Percentiles rank a stretch among this genome's conserved stretches.
phyloP scores from a whole-genome alignment of 2,329 filamentous ascomycete species.

The Alternaria atra region DNA sequence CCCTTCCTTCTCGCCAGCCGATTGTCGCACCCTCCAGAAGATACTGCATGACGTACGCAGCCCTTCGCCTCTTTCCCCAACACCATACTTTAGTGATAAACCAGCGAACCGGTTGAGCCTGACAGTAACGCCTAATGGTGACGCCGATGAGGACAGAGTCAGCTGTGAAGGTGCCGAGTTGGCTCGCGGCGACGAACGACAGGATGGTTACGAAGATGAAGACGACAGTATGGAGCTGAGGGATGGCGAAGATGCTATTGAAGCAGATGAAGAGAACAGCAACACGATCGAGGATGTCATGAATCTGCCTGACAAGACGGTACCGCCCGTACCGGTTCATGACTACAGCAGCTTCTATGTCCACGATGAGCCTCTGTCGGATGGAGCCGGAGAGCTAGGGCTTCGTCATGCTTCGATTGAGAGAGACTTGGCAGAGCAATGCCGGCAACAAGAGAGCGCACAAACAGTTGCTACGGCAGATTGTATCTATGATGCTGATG shows the following conservation, averaged over 20 bases:
- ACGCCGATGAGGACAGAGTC: not conserved
- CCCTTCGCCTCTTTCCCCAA: slow-evolving; percentile 4
- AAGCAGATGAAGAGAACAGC: not conserved
- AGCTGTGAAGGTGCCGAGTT: not conserved
- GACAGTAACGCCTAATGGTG: not conserved
- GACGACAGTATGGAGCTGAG: slow-evolving; percentile 29
- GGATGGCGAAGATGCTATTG: slow-evolving; percentile 5
- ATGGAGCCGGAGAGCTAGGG: not conserved
- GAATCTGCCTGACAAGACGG: slow-evolving; percentile 10
- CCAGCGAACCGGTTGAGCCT: not conserved
- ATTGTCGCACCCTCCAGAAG: slow-evolving; percentile 23
- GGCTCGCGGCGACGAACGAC: slow-evolving; percentile 13
- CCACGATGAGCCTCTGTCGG: not conserved
- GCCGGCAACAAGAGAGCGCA: not conserved
- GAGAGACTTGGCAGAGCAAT: not conserved
- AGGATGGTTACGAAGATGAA: slow-evolving; percentile 28
- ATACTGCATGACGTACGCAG: slow-evolving; percentile 13
- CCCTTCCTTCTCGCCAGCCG: slow-evolving; percentile 13
- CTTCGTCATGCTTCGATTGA: not conserved
- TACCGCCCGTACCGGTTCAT: not conserved
- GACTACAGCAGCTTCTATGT: slow-evolving; percentile 8
- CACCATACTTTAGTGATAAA: not conserved
- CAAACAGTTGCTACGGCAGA: not conserved
- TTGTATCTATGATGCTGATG: not conserved
- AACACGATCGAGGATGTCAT: slow-evolving; percentile 20